Base-by-base conservation (phyloP, 1,284 basidiomycete genomes). In the Pholiota adiposa region DNA sequence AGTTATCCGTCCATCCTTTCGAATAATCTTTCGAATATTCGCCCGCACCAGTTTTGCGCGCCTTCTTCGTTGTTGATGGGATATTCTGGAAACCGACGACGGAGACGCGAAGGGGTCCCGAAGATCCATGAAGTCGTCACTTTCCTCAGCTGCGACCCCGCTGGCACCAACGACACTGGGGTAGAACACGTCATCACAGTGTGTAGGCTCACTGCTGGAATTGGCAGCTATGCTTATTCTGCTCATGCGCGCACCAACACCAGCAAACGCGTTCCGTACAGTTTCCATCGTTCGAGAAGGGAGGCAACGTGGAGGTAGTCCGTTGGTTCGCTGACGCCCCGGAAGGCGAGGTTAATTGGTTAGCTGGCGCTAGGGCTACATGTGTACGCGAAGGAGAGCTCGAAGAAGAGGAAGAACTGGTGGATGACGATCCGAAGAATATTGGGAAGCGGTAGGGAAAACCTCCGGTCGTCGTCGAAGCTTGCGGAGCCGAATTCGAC, bases 111-210 rank as follows among this genome's bases (percentile, higher is more conserved):
- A 69, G 14, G 67, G 67, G 41, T 69, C 67, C 3, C 66, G 63
- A 54, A 69, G 43, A 58, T 69, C 66, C 66, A 64, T 69, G 44
- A 69, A 69, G 38, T 69, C 67, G 18, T 62, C 66, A 56, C 58
- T 55, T 61, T 63, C 19, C 12, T 66, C 61, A 3, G 33, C 31
- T 5, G 57, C 58, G 25, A 61, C 46, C 51, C 54, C 53, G 19
- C 56, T 12, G 12, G 31, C 31, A 12, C 5, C 49, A 18, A 54
- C 62, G 27, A 58, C 49, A 19, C 27, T 44, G 43, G 57, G 33
- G 12, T 8, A 16, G 29, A 21, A 25, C 4, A 38, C 51, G 6
- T 38, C 36, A 16, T 41, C 60, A 7, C 51, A 41, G 19, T 46
- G 59, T 21, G 41, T 33, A 4, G 57, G 54, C 6, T 38, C 58